phyloP scores from a whole-genome alignment of 2,329 filamentous ascomycete genomes.

The Claviceps sorghi region DNA sequence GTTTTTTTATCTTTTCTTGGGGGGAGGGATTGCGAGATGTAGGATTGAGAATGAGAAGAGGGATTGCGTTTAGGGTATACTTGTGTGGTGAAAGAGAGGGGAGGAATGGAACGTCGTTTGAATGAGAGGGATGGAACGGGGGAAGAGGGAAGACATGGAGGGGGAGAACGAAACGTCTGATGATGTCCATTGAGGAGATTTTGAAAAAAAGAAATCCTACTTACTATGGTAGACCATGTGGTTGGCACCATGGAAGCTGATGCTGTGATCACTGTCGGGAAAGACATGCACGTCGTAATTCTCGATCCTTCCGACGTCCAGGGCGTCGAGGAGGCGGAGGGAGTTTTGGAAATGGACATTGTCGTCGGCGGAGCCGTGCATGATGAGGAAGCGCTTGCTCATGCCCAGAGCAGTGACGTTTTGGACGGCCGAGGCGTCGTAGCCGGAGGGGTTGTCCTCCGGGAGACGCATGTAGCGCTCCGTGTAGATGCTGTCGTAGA shows the following conservation, averaged over 20 bases:
- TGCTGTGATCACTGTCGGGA: constrained; percentile 89
- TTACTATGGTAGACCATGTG: constrained; percentile 83
- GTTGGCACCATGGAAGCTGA: constrained; percentile 89
- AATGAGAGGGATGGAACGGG: no score
- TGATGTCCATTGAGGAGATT: background rate
- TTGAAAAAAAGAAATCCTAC: constrained; percentile 17
- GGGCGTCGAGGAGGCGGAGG: constrained; percentile 68
- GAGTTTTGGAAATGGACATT: constrained; percentile 97
- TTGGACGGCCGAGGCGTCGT: constrained; percentile 56
- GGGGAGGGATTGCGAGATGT: no score
- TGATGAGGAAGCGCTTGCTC: constrained; percentile 79
- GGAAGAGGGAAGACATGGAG: background rate
- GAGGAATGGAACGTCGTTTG: no score
- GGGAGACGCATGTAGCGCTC: constrained; percentile 97
- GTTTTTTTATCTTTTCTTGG: no score
- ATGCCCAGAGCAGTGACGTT: constrained; percentile 59
- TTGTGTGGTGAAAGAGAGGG: background rate
- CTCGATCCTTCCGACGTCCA: constrained; percentile 67
- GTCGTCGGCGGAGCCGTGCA: constrained; percentile 94
- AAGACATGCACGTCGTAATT: constrained; percentile 98
- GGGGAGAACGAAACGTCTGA: no score
- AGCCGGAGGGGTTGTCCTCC: constrained; percentile 64
- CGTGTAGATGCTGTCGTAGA: constrained; percentile 88
- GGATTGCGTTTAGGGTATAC: no score
- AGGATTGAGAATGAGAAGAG: no score